phyloP scores from a whole-genome alignment of 164 flowering plant genomes.

The Litsea cubeba region DNA sequence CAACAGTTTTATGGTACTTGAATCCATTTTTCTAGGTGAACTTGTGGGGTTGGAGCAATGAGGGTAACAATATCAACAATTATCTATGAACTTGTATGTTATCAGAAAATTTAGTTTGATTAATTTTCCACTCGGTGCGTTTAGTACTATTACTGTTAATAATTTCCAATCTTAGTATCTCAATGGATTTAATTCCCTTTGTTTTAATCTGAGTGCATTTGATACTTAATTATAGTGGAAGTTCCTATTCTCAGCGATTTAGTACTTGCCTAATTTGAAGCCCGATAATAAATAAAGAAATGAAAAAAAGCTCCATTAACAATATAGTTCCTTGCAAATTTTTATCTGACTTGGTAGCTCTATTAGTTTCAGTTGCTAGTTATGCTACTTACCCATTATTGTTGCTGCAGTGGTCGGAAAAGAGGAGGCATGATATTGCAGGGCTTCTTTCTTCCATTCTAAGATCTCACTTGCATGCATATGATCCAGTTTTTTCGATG shows the following conservation, averaged over 20 bases:
- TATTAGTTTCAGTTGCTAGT: not conserved
- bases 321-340: not conserved
- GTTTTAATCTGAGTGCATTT: not conserved
- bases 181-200: no score
- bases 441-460: conserved; percentile 76
- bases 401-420: conserved; percentile 84
- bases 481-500: conserved; percentile 93
- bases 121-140: no score
- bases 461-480: conserved; percentile 82
- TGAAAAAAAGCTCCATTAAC: no score
- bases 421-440: conserved; percentile 81
- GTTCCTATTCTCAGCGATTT: no score
- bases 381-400: conserved; percentile 2
- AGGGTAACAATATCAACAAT: not conserved
- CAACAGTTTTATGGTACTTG: not conserved
- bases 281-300: no score
- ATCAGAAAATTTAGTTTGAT: not conserved
- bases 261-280: no score
- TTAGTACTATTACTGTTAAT: no score
- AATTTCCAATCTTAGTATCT: no score
- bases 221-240: not conserved
- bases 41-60: not conserved
- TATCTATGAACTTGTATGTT: not conserved
- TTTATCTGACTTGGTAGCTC: not conserved
- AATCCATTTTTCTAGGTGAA: not conserved